Conservation (phyloP, 441 rosid species). For the Croton setiger region DNA sequence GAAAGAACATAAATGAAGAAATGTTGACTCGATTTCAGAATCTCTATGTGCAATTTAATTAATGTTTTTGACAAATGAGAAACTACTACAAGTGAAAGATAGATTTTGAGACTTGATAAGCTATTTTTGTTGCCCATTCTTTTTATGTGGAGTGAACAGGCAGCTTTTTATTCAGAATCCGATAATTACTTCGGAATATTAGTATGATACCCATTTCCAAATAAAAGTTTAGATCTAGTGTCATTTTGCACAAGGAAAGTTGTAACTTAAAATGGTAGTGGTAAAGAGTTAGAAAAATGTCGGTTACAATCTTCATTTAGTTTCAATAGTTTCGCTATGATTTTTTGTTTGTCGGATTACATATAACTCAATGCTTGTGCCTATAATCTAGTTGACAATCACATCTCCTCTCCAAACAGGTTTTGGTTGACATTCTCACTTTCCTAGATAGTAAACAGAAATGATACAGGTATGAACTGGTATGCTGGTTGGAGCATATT, state of each 20-base stretch:
- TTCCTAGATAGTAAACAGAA: too few relatives aligned
- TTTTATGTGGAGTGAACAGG: neutral
- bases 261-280: neutral
- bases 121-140: neutral
- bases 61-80: neutral
- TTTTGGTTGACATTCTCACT: too few relatives aligned
- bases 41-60: neutral
- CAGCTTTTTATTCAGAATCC: neutral
- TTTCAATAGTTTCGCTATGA: neutral
- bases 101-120: constrained; percentile 1
- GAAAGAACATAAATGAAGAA: too few relatives aligned
- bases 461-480: constrained; percentile 33
- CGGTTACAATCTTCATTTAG: neutral
- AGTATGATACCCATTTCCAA: neutral
- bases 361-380: neutral
- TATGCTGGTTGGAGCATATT: constrained; percentile 83
- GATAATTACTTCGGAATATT: neutral
- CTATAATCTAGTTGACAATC: too few relatives aligned
- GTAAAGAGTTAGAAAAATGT: neutral
- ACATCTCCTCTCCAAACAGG: too few relatives aligned
- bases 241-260: neutral
- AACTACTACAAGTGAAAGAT: neutral
- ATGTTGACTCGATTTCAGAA: too few relatives aligned
- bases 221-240: neutral
- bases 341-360: neutral